These are phyloP conservation scores for Gaertneriomyces semiglobifer DNA, from an alignment of 192 early-diverging fungal genomes.

Conservation along the genomic window DNA sequence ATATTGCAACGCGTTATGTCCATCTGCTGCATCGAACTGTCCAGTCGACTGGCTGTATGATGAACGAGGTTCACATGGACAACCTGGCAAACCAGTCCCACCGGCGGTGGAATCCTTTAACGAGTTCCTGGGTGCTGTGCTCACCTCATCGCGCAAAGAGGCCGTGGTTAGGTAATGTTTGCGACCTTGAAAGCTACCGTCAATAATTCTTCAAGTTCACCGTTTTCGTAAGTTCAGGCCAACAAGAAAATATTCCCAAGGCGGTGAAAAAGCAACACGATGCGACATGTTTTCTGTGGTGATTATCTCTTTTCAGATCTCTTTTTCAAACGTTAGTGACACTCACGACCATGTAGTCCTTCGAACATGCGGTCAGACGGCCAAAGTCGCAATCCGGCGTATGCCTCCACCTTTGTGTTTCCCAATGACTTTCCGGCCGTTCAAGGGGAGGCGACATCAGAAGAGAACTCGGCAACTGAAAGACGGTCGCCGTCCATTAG, in stretches of 20 bases:
- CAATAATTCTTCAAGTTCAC: background rate
- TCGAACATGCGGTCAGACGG: conserved; percentile 77
- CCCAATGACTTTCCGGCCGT: conserved; percentile 93
- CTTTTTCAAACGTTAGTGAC: background rate
- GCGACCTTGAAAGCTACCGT: background rate
- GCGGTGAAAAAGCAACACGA: conserved; percentile 63
- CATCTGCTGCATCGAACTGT: too few relatives aligned
- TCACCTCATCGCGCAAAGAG: conserved; percentile 92
- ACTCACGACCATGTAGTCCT: conserved; percentile 59
- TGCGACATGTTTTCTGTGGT: conserved; percentile 71
- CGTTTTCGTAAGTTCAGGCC: conserved; percentile 40
- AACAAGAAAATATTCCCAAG: conserved; percentile 50
- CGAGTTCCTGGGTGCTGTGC: conserved; percentile 91
- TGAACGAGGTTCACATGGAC: too few relatives aligned
- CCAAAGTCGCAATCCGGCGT: conserved; percentile 67
- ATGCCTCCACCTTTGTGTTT: conserved; percentile 79
- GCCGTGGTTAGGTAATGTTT: conserved; percentile 77
- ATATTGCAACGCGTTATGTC: too few relatives aligned
- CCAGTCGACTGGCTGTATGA: too few relatives aligned
- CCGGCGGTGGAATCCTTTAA: conserved; percentile 88
- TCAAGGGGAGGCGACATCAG: conserved; percentile 22
- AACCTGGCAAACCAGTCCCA: too few relatives aligned
- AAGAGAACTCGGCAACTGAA: conserved; percentile 49
- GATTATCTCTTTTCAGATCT: background rate
- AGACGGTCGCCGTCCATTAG: conserved; percentile 5